These are phyloP conservation scores for Nyssa sinensis DNA, from an alignment of 148 eudicot genomes.

Conservation along the genomic window DNA sequence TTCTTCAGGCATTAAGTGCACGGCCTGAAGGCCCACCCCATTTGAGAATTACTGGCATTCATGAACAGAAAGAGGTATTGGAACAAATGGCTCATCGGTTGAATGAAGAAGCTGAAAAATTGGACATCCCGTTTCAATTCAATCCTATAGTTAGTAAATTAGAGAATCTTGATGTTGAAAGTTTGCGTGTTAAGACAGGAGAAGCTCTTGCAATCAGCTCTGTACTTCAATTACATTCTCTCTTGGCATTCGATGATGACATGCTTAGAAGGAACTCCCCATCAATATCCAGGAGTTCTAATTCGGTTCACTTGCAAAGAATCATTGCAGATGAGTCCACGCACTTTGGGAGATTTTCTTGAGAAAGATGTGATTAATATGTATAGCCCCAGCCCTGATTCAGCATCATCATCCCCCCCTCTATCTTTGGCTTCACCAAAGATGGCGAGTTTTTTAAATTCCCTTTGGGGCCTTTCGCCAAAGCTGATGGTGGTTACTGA, in stretches of 20 bases:
- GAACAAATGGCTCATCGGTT: constrained; percentile 56
- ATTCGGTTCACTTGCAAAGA: neutral
- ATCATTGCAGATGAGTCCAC: constrained; percentile 19
- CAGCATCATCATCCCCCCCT: constrained; percentile 42
- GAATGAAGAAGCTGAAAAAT: constrained; percentile 64
- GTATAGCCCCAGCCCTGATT: constrained; percentile 38
- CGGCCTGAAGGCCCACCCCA: constrained; percentile 73
- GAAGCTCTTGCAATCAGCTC: constrained; percentile 77
- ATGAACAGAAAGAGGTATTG: constrained; percentile 57
- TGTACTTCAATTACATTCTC: constrained; percentile 55
- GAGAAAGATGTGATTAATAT: constrained; percentile 26
- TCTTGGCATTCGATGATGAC: constrained; percentile 56
- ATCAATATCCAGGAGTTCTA: constrained; percentile 4
- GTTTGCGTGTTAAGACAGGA: constrained; percentile 65
- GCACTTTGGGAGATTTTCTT: constrained; percentile 40
- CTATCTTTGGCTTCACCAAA: constrained; percentile 33
- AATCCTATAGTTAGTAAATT: constrained; percentile 50
- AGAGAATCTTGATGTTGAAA: constrained; percentile 57
- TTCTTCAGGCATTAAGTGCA: constrained; percentile 46
- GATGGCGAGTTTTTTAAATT: constrained; percentile 35
- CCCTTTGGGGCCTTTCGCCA: constrained; percentile 56
- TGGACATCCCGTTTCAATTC: constrained; percentile 74
- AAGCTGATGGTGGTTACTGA: constrained; percentile 74
- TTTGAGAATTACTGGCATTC: constrained; percentile 67
- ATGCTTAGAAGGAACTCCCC: constrained; percentile 13